Base-by-base conservation (phyloP, 805 yeast genomes). In the Komagataella kurtzmanii region DNA sequence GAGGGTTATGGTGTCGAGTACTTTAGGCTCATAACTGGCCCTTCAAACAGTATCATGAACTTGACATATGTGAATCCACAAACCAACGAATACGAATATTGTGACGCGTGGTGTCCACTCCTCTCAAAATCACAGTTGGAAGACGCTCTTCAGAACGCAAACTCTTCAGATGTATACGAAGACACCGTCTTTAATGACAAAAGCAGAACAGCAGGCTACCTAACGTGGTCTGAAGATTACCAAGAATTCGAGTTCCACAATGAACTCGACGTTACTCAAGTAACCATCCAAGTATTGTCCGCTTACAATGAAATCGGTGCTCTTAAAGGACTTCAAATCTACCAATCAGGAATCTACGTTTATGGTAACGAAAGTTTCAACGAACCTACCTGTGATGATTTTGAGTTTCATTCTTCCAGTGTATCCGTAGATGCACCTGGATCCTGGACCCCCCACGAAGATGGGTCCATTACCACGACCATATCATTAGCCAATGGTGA, bases 91-190 rank as follows among this genome's bases (percentile, higher is more conserved):
- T 50, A 75, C 3, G 62, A 67, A 14, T 68, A 69, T 61, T 93
- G 99, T 71, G 96, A 89, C 64, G 95, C 96, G 0, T 83, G 79
- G 76, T 93, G 99, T 65, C 95, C 97, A 0, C 69, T 91, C 23
- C 66, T 75, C 1, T 71, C 72, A 24, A 62, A 64, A 10, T 52
- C 71, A 0, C 60, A 63, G 2, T 62, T 83, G 48, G 46, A 59
- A 40, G 12, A 52, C 12, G 59, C 67, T 12, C 54, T 60, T 18
- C 59, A 61, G 7, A 40, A 63, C 7, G 61, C 69, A 49, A 54
- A 59, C n/a, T 54, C 63, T 7, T 55, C 61, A 2, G 50, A 53
- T 19, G 48, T 52, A 0, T 61, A 61, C 49, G 47, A 55, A 6
- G 46, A 51, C 10, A 46, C 53, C 40, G 57, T 57, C 24, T 50